Conservation (phyloP, 1,139 yeast genomes). For the Zygoascus meyerae region DNA sequence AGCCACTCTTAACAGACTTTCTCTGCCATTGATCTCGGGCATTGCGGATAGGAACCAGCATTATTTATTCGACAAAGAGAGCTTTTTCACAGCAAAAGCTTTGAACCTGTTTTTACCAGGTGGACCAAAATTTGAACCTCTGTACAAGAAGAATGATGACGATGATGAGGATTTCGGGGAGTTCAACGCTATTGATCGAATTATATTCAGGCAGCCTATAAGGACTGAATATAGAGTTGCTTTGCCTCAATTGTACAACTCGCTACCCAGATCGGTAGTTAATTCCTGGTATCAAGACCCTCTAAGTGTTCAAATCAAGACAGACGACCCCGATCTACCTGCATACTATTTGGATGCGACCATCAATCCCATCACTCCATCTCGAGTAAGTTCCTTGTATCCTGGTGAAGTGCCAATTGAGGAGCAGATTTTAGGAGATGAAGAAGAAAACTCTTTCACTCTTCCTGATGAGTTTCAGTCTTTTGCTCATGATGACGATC, state of each 20-base stretch:
- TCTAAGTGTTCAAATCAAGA: conserved; percentile 42
- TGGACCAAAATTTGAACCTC: conserved; percentile 93
- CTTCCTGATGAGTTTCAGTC: conserved; percentile 44
- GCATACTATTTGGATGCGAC: conserved; percentile 52
- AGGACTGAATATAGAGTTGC: conserved; percentile 83
- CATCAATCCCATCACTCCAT: conserved; percentile 49
- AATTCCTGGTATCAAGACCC: conserved; percentile 61
- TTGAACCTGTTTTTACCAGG: conserved; percentile 84
- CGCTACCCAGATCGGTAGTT: conserved; percentile 62
- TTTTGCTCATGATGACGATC: conserved; percentile 41
- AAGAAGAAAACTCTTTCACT: conserved; percentile 31
- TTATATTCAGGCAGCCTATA: conserved; percentile 70
- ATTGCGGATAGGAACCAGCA: conserved; percentile 50
- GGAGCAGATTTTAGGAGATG: conserved; percentile 8
- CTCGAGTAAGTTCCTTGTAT: conserved; percentile 22
- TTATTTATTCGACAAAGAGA: conserved; percentile 66
- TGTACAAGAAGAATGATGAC: conserved; percentile 59
- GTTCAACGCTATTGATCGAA: conserved; percentile 80
- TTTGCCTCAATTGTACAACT: conserved; percentile 77
- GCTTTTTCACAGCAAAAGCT: conserved; percentile 87
- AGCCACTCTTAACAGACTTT: conserved; percentile 59
- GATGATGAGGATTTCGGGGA: conserved; percentile 78
- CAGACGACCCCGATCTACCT: conserved; percentile 48
- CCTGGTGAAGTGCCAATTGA: conserved; percentile 6
- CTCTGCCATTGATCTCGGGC: conserved; percentile 65